These are phyloP conservation scores for Nemania sp. DNA, from an alignment of 2,329 filamentous ascomycete species.

Conservation along the genomic window DNA sequence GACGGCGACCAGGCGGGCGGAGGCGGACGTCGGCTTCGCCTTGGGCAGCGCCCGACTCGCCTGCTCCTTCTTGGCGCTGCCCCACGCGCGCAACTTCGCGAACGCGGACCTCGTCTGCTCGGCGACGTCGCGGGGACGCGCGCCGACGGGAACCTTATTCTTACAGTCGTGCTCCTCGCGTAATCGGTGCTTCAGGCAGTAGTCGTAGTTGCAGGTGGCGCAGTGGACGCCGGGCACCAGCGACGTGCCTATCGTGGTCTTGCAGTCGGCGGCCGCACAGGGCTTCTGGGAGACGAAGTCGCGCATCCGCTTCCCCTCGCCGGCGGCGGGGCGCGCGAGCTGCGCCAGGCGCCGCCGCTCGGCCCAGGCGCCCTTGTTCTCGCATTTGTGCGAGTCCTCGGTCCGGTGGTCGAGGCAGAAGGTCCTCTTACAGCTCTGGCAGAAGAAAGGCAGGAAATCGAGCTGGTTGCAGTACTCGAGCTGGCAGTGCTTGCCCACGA, in stretches of 20 bases:
- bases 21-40: conserved; percentile 64
- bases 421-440: conserved; percentile 82
- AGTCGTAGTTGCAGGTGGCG: conserved; percentile 69
- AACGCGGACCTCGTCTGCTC: conserved; percentile 77
- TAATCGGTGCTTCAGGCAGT: conserved; percentile 78
- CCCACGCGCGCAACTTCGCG: conserved; percentile 79
- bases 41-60: conserved; percentile 64
- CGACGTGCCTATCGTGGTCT: conserved; percentile 71
- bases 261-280: conserved; percentile 69
- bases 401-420: conserved; percentile 94
- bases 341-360: conserved; percentile 59
- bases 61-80: conserved; percentile 70
- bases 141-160: conserved; percentile 67
- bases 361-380: conserved; percentile 65
- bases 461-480: conserved; percentile 90
- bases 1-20: conserved; percentile 69
- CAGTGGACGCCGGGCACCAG: conserved; percentile 73
- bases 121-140: conserved; percentile 49
- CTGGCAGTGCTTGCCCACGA: conserved; percentile 90
- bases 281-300: conserved; percentile 66
- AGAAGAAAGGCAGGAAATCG: conserved; percentile 94
- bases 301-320: conserved; percentile 57
- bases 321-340: conserved; percentile 57
- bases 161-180: conserved; percentile 83
- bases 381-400: conserved; percentile 77